These are phyloP conservation scores for Neophaeococcomyces mojaviensis DNA, from an alignment of 2,329 filamentous ascomycete species.

Conservation along the genomic window DNA sequence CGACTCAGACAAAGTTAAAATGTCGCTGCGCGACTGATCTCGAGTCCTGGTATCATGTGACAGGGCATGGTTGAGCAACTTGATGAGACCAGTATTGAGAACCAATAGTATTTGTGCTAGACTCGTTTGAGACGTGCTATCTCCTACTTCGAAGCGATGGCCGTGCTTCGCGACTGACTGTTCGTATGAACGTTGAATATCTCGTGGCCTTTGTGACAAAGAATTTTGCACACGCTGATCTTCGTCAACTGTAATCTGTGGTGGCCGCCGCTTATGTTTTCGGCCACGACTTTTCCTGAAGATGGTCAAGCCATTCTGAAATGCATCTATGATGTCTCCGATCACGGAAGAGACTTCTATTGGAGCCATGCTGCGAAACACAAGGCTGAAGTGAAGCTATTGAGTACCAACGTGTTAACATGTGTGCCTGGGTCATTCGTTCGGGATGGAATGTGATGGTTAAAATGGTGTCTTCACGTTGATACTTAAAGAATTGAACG, in stretches of 20 bases:
- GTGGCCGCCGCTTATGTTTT: constrained; percentile 12
- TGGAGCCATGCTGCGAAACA: constrained; percentile 13
- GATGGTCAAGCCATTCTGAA: constrained; percentile 18
- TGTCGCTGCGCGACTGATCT: constrained; percentile 10
- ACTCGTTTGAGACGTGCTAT: constrained; percentile 18
- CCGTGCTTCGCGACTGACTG: constrained; percentile 18
- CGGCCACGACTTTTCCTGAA: constrained; percentile 17
- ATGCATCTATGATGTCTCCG: constrained; percentile 21
- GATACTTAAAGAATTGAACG: not conserved
- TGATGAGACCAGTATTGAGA: constrained; percentile 23
- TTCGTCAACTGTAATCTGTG: constrained; percentile 17
- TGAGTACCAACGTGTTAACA: too few relatives aligned
- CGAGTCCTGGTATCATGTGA: constrained; percentile 7
- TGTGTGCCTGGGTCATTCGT: constrained; percentile 6
- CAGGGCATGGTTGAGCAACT: constrained; percentile 20
- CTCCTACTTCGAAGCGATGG: constrained; percentile 19
- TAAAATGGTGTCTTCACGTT: not conserved
- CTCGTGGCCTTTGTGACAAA: constrained; percentile 14
- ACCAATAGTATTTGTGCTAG: constrained; percentile 23
- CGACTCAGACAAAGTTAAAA: constrained; percentile 20
- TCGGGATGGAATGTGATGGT: not conserved
- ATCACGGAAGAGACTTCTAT: constrained; percentile 21
- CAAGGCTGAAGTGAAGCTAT: constrained; percentile 1
- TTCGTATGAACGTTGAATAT: constrained; percentile 19
- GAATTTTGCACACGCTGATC: constrained; percentile 20